Base-by-base conservation (phyloP, 2,329 filamentous ascomycete species). In the Ambrosiella xylebori region DNA sequence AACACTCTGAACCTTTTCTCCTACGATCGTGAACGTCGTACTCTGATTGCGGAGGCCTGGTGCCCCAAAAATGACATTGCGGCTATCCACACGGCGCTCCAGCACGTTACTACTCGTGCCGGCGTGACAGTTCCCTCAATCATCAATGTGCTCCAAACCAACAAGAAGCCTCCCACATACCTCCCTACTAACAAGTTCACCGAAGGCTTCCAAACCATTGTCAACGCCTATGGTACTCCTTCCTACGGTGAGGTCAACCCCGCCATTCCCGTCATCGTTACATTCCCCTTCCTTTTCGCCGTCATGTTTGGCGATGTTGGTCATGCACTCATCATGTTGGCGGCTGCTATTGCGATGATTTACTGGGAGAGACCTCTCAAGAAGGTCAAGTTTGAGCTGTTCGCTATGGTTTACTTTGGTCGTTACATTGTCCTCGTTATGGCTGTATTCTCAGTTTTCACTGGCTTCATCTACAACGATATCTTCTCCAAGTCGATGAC, bases 261-360 rank as follows among this genome's bases (percentile, higher is more conserved):
- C 59, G 91, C 89, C 62, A 78, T 98, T 19, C 91, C 91, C 41
- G 93, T 95, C 56, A 89, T 97, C 64, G 84, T 98, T 63, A 98
- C 93, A 5, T 98, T 98, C 72, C 93, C 94, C n/a, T 98, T 98
- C 76, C 77, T 98, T 62, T 98, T 98, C 68, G 93, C 93, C 54
- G 93, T 98, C 80, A 98, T 98, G 93, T 98, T 98, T 68, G 94
- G 93, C 76, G 93, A 98, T 71, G 84, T 95, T 60, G 94, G 93
- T 56, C 93, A 98, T 67, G 93, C 91, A 63, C 71, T 84, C 63
- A 86, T 98, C 69, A 95, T 98, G 86, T 77, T 91, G 49, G 68
- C 81, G 58, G 86, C 88, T 59, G 87, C 93, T 12, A 67, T 82
- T 58, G 88, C 89, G 59, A 95, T 98, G 89, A 97, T 98, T 65